Evolutionary conservation across 192 early-diverging fungal species (phyloP), one percentile per base, ranked within the genome.

Genomic region (Backusella sp.): DNA sequence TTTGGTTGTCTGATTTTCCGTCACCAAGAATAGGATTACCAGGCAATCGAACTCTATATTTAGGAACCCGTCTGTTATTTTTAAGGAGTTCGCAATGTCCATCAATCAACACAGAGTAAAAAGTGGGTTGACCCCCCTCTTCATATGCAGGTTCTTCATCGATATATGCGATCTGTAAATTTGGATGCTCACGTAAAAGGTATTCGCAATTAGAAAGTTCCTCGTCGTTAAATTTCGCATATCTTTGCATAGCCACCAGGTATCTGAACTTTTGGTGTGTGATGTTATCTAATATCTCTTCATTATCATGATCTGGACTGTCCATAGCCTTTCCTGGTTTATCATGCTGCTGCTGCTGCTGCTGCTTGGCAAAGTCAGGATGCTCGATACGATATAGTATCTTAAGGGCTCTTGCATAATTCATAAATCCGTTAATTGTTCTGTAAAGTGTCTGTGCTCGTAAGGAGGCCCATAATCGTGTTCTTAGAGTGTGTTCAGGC

Each of bases 1-100:
- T 92, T 79, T 92, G 92, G 76, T 93, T 93, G 78, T 92, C 92
- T 3, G 89, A 88, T 81, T 93, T 93, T 30, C 92, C 92, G 75
- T 93, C 92, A 28, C 92, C 92, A 32, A 93, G 79, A 77, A 93
- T 93, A 37, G 92, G 91, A 80, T 90, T 88, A 6, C 91, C 91
- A 3, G 91, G 91, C 36, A 92, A 80, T 72, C 88, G 84, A 26
- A 92, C 85, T 36, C 87, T 86, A 72, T 90, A 92, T 79, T 88
- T 86, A 59, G 91, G 91, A 72, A 83, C 84, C 76, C 88, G 86
- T 37, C 83, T 80, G 3, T 86, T 86, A 23, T 91, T 87, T 5
- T 84, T 77, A 4, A 85, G 77, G 26, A 87, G 39, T 35, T 86
- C 86, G 30, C 91, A 92, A 68, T 88, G 82, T 0, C 91, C 91